Conservation (phyloP, 495 filamentous ascomycete genomes). For the Penicillium herquei region DNA sequence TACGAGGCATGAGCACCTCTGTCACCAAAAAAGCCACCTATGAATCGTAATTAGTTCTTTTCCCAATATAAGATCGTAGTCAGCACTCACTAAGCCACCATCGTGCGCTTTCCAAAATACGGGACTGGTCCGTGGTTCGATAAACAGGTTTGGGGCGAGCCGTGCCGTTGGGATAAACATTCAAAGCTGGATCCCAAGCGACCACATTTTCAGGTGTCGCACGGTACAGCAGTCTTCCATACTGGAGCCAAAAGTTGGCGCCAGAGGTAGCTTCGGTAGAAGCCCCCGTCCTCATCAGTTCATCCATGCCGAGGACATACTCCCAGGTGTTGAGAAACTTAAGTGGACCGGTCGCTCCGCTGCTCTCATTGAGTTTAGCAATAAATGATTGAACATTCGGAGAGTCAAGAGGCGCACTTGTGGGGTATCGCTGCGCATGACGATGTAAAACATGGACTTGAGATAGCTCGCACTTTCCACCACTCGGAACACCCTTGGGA, state of each 20-base stretch:
- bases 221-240: conserved; percentile 50
- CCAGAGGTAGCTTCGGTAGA: conserved; percentile 51
- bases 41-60: not conserved
- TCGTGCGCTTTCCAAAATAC: conserved; percentile 48
- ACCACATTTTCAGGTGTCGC: conserved; percentile 36
- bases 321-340: conserved; percentile 50
- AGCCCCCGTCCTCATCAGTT: conserved; percentile 47
- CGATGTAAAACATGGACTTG: conserved; percentile 52
- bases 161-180: conserved; percentile 45
- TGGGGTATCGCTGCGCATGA: conserved; percentile 54
- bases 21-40: conserved; percentile 40
- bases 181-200: conserved; percentile 41
- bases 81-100: conserved; percentile 39
- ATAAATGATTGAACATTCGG: conserved; percentile 43
- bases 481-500: conserved; percentile 48
- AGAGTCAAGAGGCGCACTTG: conserved; percentile 37
- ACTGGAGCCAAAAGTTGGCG: conserved; percentile 52
- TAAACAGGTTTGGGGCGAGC: conserved; percentile 43
- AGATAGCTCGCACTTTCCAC: conserved; percentile 46
- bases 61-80: not conserved
- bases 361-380: conserved; percentile 40
- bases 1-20: conserved; percentile 35
- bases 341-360: conserved; percentile 38
- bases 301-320: conserved; percentile 43
- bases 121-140: conserved; percentile 48